phyloP scores from a whole-genome alignment of 495 filamentous ascomycete genomes.

The Cercophora newfieldiana region DNA sequence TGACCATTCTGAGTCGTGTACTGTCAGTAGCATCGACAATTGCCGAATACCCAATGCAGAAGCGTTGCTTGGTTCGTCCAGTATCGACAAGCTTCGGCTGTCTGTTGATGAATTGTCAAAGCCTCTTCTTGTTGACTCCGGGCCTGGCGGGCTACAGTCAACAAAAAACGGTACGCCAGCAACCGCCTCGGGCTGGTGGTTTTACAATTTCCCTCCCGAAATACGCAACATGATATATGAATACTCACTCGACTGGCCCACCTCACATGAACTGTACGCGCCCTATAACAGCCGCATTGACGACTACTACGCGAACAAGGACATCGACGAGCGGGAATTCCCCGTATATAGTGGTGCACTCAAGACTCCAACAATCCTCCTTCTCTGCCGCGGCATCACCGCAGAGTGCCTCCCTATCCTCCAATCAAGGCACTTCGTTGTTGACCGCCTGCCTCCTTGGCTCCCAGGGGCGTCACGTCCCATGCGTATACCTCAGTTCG shows the following conservation, averaged over 20 bases:
- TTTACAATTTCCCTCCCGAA: constrained; percentile 35
- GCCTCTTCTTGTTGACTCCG: background rate
- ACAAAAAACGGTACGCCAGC: background rate
- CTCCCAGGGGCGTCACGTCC: constrained; percentile 29
- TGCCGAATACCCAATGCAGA: background rate
- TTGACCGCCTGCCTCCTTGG: constrained; percentile 43
- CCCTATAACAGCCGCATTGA: constrained; percentile 32
- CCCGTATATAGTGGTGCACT: constrained; percentile 22
- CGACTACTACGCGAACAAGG: constrained; percentile 13
- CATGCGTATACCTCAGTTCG: constrained; percentile 31
- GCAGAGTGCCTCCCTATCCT: constrained; percentile 32
- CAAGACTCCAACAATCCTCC: constrained; percentile 33
- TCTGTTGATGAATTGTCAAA: background rate
- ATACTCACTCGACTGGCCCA: constrained; percentile 29
- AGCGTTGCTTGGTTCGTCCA: background rate
- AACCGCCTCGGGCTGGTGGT: constrained; percentile 12
- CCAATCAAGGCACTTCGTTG: constrained; percentile 26
- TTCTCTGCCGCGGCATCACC: constrained; percentile 40
- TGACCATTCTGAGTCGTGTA: background rate
- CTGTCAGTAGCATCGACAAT: background rate
- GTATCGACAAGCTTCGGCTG: background rate
- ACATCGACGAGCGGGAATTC: constrained; percentile 12
- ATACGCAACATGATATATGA: constrained; percentile 39
- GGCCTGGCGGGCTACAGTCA: background rate
- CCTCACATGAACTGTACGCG: constrained; percentile 29